Base-by-base conservation (phyloP, 2,329 filamentous ascomycete genomes). In the Botrytis sinoallii region DNA sequence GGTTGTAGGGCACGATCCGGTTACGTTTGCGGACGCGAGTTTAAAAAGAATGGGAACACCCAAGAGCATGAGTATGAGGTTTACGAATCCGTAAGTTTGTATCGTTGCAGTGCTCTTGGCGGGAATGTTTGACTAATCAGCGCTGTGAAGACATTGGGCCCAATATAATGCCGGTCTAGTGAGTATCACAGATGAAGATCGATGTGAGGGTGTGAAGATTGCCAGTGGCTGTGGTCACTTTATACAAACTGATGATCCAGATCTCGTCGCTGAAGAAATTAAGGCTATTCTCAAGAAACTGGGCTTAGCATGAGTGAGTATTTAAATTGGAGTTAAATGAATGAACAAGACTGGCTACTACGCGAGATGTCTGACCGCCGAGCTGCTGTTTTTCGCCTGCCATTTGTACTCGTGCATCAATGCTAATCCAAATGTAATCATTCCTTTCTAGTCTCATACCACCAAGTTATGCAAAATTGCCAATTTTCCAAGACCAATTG, bases 251-350 rank as follows among this genome's bases (percentile, higher is more conserved):
- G 80, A 82, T 67, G 72, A 79, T 75, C 76, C 80, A 7, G n/a
- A 71, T 16, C 80, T 82, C 66, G 79, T 82, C 2, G 75, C 79
- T 73, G 74, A 82, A 81, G 38, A 81, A 42, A 40, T 77, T 65
- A 76, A 79, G 80, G 18, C 85, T 75, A 52, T 78, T 73, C 1
- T 85, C 81, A 71, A 87, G 77, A 72, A 82, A 77, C 57, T 79
- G n/a, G 71, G 12, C 73, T 42, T 57, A 10, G 35, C 16, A 38
- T 68, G 46, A 66, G 12, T 52, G 46, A 61, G 59, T 40, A 29
- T 29, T 64, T 10, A 9, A 38, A 29, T 64, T 29, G 7, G 25
- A 18, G 4, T 29, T 42, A 4, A 64, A n/a, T n/a, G 4, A 29
- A 63, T 63, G 38, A n/a, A n/a, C 16, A 64, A 18, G 40, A 29